Evolutionary conservation across 2,329 filamentous ascomycete genomes (phyloP).

Genomic region (Nemania bipapillata): DNA sequence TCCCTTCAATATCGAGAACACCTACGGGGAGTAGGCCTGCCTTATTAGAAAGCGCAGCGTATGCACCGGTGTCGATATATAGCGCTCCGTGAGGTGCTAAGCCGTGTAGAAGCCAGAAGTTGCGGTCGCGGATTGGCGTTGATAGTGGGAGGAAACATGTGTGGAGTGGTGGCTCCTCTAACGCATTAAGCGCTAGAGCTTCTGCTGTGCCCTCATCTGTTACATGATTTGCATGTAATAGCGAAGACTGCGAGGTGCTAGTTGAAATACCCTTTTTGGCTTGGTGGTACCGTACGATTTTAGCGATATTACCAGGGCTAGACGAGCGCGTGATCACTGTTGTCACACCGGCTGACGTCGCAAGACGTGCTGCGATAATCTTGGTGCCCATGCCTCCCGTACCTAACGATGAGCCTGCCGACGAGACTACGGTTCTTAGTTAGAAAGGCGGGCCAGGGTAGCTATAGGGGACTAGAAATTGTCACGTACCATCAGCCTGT

Average conservation of each 20-base stretch:
- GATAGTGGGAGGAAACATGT: conserved; percentile 90
- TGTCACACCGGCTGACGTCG: conserved; percentile 92
- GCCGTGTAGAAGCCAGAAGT: conserved; percentile 97
- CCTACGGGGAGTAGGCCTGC: conserved; percentile 89
- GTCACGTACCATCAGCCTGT: conserved; percentile 75
- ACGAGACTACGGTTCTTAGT: conserved; percentile 70
- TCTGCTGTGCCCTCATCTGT: conserved; percentile 41
- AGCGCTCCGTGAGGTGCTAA: conserved; percentile 88
- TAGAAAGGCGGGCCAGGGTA: not conserved
- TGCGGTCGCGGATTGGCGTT: conserved; percentile 87
- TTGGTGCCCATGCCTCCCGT: conserved; percentile 99
- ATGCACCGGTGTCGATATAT: conserved; percentile 92
- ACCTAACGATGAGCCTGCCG: conserved; percentile 85
- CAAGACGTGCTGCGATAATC: conserved; percentile 90
- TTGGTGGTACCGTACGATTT: conserved; percentile 86
- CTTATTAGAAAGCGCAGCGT: conserved; percentile 81
- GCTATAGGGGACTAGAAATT: not conserved
- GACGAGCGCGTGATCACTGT: conserved; percentile 94
- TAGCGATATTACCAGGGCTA: conserved; percentile 89
- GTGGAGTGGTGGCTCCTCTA: conserved; percentile 73
- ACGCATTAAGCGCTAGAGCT: conserved; percentile 49
- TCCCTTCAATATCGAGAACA: conserved; percentile 88
- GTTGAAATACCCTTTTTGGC: conserved; percentile 60
- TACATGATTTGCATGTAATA: conserved; percentile 37
- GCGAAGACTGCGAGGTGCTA: conserved; percentile 37